These are phyloP conservation scores for Serendipita sp. DNA, from an alignment of 768 basidiomycete species.

Conservation along the genomic window DNA sequence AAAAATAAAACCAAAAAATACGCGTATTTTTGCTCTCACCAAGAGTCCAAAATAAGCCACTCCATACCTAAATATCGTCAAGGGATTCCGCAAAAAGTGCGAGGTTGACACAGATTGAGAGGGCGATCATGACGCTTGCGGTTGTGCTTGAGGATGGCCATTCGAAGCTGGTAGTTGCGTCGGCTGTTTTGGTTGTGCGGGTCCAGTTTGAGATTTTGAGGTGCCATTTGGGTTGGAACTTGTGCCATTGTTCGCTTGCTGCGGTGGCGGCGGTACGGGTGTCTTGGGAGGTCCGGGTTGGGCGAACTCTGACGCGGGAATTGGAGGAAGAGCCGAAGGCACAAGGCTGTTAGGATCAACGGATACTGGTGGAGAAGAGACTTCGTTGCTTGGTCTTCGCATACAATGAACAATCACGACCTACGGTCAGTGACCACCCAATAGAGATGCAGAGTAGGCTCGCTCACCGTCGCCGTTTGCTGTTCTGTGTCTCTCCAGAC, in stretches of 20 bases:
- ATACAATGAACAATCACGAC: neutral
- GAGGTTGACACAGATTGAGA: too few relatives aligned
- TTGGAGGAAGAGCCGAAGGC: neutral
- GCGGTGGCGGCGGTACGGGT: neutral
- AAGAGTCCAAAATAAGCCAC: too few relatives aligned
- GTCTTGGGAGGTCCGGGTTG: neutral
- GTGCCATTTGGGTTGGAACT: neutral
- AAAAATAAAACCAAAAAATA: too few relatives aligned
- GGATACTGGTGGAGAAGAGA: neutral
- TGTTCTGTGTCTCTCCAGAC: neutral
- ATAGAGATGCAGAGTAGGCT: neutral
- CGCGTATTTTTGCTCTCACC: too few relatives aligned
- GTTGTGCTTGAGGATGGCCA: neutral
- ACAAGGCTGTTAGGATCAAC: slow-evolving; percentile 1
- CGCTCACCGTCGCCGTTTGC: slow-evolving; percentile 1
- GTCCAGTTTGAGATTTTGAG: too few relatives aligned
- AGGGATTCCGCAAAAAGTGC: too few relatives aligned
- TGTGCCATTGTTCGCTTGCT: neutral
- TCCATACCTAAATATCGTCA: too few relatives aligned
- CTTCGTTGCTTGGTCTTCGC: slow-evolving; percentile 1
- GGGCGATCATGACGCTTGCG: neutral
- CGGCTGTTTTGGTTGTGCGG: too few relatives aligned
- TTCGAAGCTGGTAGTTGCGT: neutral
- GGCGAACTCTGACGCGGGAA: neutral
- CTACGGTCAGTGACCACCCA: neutral